phyloP scores from a whole-genome alignment of 1,284 basidiomycete genomes.

The Marasmius tenuissimus region DNA sequence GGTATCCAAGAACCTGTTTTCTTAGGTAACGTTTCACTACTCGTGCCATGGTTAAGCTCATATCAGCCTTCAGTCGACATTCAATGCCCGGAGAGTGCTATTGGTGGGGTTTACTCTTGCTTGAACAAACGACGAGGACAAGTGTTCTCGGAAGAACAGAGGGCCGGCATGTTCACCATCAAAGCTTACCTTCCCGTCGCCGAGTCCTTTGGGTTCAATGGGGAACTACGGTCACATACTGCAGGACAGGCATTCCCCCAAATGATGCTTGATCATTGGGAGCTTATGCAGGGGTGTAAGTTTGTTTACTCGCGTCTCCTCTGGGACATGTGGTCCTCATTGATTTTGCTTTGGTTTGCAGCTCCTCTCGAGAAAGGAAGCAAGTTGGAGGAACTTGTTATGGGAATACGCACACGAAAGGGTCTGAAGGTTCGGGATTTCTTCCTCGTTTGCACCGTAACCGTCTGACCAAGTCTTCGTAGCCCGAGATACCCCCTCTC shows the following conservation, averaged over 20 bases:
- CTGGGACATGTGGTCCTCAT: conserved; percentile 20
- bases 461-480: no score
- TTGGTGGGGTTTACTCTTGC: conserved; percentile 96
- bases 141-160: conserved; percentile 97
- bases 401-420: conserved; percentile 85
- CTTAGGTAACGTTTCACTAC: conserved; percentile 53
- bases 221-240: conserved; percentile 90
- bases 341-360: conserved; percentile 21
- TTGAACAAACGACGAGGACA: conserved; percentile 99
- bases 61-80: conserved; percentile 73
- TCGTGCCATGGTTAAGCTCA: not conserved
- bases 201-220: conserved; percentile 99
- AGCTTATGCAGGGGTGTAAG: conserved; percentile 79
- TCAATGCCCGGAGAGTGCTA: conserved; percentile 96
- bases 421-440: conserved; percentile 65
- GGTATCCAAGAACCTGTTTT: conserved; percentile 97
- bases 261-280: conserved; percentile 92
- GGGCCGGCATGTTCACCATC: conserved; percentile 98
- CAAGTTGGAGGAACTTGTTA: conserved; percentile 89
- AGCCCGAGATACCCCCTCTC: conserved; percentile 81
- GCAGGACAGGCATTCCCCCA: conserved; percentile 99
- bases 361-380: conserved; percentile 82
- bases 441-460: no score
- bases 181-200: conserved; percentile 97
- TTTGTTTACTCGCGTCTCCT: conserved; percentile 15